These are phyloP conservation scores for Auricularia sp. DNA, from an alignment of 768 basidiomycete genomes.

Conservation along the genomic window DNA sequence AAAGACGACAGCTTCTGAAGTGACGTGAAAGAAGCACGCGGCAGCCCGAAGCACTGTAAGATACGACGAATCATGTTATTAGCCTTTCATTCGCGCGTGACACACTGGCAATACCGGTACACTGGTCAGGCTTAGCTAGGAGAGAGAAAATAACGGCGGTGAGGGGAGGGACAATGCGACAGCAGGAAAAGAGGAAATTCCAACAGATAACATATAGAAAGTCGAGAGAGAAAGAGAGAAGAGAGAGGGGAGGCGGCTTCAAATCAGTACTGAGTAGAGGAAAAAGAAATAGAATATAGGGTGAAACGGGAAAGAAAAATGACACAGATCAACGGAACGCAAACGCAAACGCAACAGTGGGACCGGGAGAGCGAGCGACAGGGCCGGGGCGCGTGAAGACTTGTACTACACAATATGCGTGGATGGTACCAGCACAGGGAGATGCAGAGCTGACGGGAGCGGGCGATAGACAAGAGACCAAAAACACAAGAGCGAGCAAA, in stretches of 20 bases:
- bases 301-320: slow-evolving; percentile 1
- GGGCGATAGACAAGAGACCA: neutral
- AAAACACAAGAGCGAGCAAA: neutral
- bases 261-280: too few relatives aligned
- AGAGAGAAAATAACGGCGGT: neutral
- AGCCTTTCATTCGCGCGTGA: neutral
- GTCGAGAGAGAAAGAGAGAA: slow-evolving; percentile 17
- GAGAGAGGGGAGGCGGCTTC: slow-evolving; percentile 7
- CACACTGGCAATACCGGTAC: neutral
- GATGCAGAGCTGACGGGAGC: neutral
- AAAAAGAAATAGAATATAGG: slow-evolving; percentile 12
- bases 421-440: neutral
- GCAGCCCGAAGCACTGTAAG: too few relatives aligned
- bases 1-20: neutral
- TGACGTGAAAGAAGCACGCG: too few relatives aligned
- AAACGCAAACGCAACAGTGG: neutral
- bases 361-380: neutral
- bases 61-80: neutral
- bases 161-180: slow-evolving; percentile 14
- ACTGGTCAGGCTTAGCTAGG: neutral
- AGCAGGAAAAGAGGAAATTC: slow-evolving; percentile 14
- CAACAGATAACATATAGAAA: slow-evolving; percentile 15
- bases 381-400: neutral
- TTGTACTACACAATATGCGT: neutral
- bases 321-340: slow-evolving; percentile 3